Evolutionary conservation across 169 alveolate species (phyloP).

Genomic region (Plasmodium cynomolgi): DNA sequence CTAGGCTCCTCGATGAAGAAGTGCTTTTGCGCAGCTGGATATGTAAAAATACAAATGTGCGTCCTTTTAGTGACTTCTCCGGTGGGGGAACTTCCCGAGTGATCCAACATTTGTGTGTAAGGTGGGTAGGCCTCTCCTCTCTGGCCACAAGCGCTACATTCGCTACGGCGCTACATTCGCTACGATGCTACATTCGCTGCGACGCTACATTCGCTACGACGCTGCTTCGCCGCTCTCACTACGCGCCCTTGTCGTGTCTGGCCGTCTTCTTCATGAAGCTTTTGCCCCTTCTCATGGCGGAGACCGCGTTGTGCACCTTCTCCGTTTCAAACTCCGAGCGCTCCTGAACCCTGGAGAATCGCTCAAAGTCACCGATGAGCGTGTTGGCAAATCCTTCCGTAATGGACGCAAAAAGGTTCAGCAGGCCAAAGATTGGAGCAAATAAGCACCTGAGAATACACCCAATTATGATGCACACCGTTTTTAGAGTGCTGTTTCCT

Average conservation of each 20-base stretch:
- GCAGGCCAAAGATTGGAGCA: constrained; percentile 89
- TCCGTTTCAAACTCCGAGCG: constrained; percentile 83
- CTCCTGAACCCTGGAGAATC: constrained; percentile 88
- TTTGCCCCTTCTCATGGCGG: constrained; percentile 25
- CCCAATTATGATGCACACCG: constrained; percentile 58
- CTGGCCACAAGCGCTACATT: background rate
- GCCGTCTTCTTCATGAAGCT: background rate
- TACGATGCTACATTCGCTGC: too few species aligned
- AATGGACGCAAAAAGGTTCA: constrained; percentile 88
- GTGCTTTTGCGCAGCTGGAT: background rate
- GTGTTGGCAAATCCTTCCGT: constrained; percentile 92
- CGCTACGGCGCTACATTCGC: background rate
- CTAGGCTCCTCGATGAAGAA: background rate
- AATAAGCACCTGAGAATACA: constrained; percentile 83
- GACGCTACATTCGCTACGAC: background rate
- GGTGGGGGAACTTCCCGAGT: background rate
- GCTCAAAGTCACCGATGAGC: constrained; percentile 92
- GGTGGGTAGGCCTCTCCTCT: background rate
- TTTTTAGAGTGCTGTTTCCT: constrained; percentile 74
- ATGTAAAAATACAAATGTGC: background rate
- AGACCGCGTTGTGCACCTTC: constrained; percentile 64
- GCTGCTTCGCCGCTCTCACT: background rate
- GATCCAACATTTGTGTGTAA: background rate
- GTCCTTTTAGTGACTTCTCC: background rate
- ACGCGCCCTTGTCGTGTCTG: background rate